Conservation (phyloP, 371 early-diverging fungal genomes). For the Mucor saturninus region DNA sequence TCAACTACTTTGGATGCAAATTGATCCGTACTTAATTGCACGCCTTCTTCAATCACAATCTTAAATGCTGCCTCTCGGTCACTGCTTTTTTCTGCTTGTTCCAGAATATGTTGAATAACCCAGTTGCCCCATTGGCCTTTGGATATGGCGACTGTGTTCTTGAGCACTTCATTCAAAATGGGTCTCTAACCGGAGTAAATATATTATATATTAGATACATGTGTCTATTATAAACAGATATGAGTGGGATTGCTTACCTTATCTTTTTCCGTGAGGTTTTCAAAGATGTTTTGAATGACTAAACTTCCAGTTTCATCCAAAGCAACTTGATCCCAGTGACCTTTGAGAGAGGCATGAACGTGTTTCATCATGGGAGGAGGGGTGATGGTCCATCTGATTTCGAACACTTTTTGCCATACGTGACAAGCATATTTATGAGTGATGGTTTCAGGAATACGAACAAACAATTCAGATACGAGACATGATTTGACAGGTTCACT, state of each 20-base stretch:
- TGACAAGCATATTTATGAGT: constrained; percentile 81
- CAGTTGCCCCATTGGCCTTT: constrained; percentile 99
- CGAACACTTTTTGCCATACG: constrained; percentile 82
- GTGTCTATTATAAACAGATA: background rate
- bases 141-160: constrained; percentile 87
- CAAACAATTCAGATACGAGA: constrained; percentile 67
- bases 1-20: constrained; percentile 83
- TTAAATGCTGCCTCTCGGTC: constrained; percentile 56
- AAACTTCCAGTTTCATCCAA: constrained; percentile 80
- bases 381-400: constrained; percentile 60
- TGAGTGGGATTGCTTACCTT: constrained; percentile 44
- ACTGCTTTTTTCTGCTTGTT: constrained; percentile 69
- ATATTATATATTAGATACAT: background rate
- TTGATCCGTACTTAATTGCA: constrained; percentile 68
- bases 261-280: constrained; percentile 66
- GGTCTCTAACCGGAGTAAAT: constrained; percentile 50
- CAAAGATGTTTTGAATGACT: constrained; percentile 84
- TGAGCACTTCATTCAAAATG: constrained; percentile 90
- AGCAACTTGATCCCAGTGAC: constrained; percentile 73
- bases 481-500: constrained; percentile 62
- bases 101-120: constrained; percentile 99
- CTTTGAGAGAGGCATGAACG: constrained; percentile 62
- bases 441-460: constrained; percentile 70
- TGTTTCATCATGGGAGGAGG: constrained; percentile 63
- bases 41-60: constrained; percentile 55